Percentiles rank a stretch among this genome's conserved stretches.
Evolutionary conservation across 371 early-diverging fungal genomes (phyloP).

Genomic region (Mycotypha africana): DNA sequence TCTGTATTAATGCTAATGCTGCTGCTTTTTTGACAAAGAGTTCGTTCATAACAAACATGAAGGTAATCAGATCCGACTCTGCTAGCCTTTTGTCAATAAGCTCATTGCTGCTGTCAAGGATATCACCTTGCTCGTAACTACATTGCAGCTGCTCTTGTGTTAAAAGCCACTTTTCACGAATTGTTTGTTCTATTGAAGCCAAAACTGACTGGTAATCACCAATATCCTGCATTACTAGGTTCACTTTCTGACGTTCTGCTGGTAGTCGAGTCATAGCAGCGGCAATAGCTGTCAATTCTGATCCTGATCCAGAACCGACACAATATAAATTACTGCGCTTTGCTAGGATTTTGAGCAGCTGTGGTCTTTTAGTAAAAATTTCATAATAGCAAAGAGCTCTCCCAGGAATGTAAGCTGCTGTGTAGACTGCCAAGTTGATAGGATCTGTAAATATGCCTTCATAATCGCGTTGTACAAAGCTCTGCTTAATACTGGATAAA

Average conservation of each 20-base stretch:
- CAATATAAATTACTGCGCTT: conserved; percentile 45
- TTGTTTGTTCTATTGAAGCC: conserved; percentile 22
- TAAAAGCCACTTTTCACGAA: conserved; percentile 29
- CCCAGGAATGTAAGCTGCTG: conserved; percentile 82
- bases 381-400: conserved; percentile 83
- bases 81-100: conserved; percentile 41
- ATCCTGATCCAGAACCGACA: conserved; percentile 85
- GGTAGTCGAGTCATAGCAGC: conserved; percentile 64
- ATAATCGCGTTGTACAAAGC: conserved; percentile 80
- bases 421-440: conserved; percentile 70
- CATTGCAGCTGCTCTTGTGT: conserved; percentile 26
- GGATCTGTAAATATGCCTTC: conserved; percentile 76
- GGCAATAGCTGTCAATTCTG: conserved; percentile 78
- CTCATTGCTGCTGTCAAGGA: conserved; percentile 28
- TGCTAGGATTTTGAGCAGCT: conserved; percentile 44
- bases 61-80: conserved; percentile 70
- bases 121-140: conserved; percentile 34
- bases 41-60: conserved; percentile 91
- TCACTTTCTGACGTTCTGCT: conserved; percentile 41
- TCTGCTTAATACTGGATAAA: conserved; percentile 71
- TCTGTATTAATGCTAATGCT: conserved; percentile 71
- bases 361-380: conserved; percentile 52
- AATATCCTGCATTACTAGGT: conserved; percentile 65
- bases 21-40: conserved; percentile 73
- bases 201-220: conserved; percentile 56